A percentile compares a stretch with the other conserved stretches of the same genome.
These are phyloP conservation scores for Diphasiastrum complanatum DNA, from an alignment of 83 land plant species.

Conservation along the genomic window DNA sequence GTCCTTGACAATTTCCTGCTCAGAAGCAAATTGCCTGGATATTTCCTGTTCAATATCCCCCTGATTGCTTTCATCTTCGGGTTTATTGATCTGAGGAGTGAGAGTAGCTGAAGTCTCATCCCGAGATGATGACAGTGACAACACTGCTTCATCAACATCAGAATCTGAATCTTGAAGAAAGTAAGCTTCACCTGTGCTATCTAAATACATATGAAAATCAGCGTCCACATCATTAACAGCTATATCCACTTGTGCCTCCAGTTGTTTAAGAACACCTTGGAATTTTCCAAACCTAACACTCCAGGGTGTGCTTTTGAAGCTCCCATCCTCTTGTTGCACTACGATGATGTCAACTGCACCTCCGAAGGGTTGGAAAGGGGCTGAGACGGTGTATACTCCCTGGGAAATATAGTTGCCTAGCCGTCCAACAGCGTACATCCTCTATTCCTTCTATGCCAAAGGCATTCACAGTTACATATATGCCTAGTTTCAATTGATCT, in stretches of 20 bases:
- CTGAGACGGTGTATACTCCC: conserved; percentile 73
- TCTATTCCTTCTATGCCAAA: no score
- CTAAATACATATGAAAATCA: conserved; percentile 71
- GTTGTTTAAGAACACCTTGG: conserved; percentile 74
- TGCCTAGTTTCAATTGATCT: no score
- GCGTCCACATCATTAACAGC: conserved; percentile 64
- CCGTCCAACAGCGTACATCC: conserved; percentile 71
- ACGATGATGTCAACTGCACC: conserved; percentile 95
- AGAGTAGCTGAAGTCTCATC: conserved; percentile 36
- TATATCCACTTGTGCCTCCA: conserved; percentile 61
- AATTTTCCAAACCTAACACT: conserved; percentile 89
- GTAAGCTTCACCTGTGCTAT: conserved; percentile 83
- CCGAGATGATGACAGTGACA: conserved; percentile 40
- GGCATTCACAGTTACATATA: no score
- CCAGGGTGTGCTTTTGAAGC: conserved; percentile 90
- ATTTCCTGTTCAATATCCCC: conserved; percentile 13
- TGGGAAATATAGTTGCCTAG: conserved; percentile 61
- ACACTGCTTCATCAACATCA: conserved; percentile 35
- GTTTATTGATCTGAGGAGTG: not conserved
- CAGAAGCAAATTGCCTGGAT: no score
- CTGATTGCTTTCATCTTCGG: conserved; percentile 10
- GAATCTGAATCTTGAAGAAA: conserved; percentile 54
- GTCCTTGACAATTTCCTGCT: not conserved
- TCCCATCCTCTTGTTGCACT: conserved; percentile 85
- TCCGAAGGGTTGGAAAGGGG: conserved; percentile 95